Evolutionary conservation across 179 eudicot species (phyloP), one percentile per base, ranked within the genome.

Genomic region (Carnegiea gigantea): DNA sequence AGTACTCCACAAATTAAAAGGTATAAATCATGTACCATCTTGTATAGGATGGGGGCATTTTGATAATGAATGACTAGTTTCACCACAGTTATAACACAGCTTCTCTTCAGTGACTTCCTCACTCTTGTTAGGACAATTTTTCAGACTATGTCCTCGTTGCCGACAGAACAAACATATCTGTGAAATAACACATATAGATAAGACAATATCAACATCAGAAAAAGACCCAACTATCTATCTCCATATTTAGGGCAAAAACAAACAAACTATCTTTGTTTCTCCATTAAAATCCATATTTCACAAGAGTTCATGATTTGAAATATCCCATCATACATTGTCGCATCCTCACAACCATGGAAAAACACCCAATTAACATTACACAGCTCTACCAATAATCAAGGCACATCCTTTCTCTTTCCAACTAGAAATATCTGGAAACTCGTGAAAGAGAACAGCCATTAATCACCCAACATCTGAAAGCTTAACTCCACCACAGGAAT

Each of bases 121-220:
- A 62, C 49, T 84, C 87, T 92, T 91, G 78, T 92, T 87, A 3
- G 88, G 90, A 82, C 99, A 95, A 79, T 91, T 94, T 90, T 92
- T 94, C 79, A 95, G 88, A 82, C 92, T 90, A 84, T 95, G 99
- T 48, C 99, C 99, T 67, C 92, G 93, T 81, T 84, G 90, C 65
- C 99, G 94, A 86, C 99, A 95, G 48, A 79, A 88, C 84, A 95
- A 89, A 84, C 99, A 95, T 75, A 88, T 94, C 99, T 95, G 88
- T 85, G 86, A 80, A 30, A 44, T 14, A 79, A 51, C 83, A 73
- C 20, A 30, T 40, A 77, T 40, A 46, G 23, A 77, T 1, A 1
- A 77, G 38, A 26, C 57, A 40, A 38, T 24, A 59, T 49, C 14
- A 17, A 51, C 57, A 51, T 51, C 57, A 51, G 57, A 51, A 51